Conservation (phyloP, 768 basidiomycete species). For the Russula griseocarnosa region DNA sequence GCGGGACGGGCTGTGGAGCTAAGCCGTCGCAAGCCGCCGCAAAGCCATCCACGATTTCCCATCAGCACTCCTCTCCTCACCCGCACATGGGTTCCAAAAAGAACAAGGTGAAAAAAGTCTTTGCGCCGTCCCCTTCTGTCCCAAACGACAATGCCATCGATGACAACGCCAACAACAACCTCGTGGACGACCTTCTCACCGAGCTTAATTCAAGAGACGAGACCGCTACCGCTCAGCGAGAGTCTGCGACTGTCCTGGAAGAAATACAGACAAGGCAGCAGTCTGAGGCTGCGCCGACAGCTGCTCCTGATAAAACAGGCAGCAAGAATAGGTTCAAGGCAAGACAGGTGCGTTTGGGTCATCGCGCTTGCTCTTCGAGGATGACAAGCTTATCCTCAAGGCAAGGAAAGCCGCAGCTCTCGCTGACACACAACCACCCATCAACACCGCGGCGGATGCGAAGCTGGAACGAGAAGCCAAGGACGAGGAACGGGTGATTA, state of each 20-base stretch:
- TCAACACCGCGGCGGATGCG: conserved; percentile 57
- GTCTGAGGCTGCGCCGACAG: not conserved
- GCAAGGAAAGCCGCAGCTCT: conserved; percentile 67
- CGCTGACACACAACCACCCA: conserved; percentile 48
- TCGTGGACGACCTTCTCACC: conserved; percentile 72
- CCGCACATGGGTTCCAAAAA: conserved; percentile 52
- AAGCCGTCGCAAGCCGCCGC: not conserved
- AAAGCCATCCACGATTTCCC: not conserved
- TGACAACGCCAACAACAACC: conserved; percentile 47
- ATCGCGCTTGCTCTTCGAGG: not conserved
- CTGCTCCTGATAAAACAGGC: conserved; percentile 42
- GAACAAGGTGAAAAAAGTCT: conserved; percentile 51
- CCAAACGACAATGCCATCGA: conserved; percentile 37
- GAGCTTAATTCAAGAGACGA: conserved; percentile 67
- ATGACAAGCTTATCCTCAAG: conserved; percentile 38
- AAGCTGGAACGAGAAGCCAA: conserved; percentile 59
- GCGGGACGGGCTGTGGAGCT: not conserved
- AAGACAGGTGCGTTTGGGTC: conserved; percentile 51
- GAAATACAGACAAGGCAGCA: conserved; percentile 37
- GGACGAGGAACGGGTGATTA: conserved; percentile 64
- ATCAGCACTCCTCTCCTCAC: not conserved
- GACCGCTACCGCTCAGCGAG: conserved; percentile 44
- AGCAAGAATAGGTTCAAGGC: conserved; percentile 64
- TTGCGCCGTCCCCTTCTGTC: conserved; percentile 32
- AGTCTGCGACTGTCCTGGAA: conserved; percentile 47